Conservation (phyloP, 1,284 basidiomycete species). For the Moniliophthora roreri region DNA sequence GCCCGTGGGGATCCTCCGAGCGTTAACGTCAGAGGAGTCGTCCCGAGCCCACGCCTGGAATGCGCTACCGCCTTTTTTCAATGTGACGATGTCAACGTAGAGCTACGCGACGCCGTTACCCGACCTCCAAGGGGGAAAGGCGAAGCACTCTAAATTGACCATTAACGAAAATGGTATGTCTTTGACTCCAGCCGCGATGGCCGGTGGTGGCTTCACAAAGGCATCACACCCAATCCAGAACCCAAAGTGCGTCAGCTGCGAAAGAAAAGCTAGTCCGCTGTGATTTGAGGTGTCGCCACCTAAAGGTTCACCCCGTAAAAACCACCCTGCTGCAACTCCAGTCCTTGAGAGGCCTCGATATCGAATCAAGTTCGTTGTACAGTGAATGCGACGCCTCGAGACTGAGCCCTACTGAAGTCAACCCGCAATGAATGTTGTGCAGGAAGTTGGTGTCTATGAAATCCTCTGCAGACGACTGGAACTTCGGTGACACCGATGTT, state of each 20-base stretch:
- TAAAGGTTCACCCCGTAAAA: slow-evolving; percentile 28
- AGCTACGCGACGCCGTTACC: background rate
- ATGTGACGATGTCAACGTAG: background rate
- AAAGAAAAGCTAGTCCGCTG: slow-evolving; percentile 31
- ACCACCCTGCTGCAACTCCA: slow-evolving; percentile 31
- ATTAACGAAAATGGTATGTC: slow-evolving; percentile 30
- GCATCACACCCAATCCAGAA: slow-evolving; percentile 26
- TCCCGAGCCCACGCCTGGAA: background rate
- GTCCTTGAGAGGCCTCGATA: slow-evolving; percentile 15
- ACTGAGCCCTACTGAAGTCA: slow-evolving; percentile 28
- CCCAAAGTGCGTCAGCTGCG: slow-evolving; percentile 33
- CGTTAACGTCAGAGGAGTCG: background rate
- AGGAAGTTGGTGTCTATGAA: slow-evolving; percentile 26
- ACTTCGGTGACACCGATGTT: slow-evolving; percentile 17
- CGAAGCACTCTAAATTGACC: slow-evolving; percentile 31
- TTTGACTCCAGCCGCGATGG: slow-evolving; percentile 20
- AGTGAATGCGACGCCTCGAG: slow-evolving; percentile 30
- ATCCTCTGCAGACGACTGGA: slow-evolving; percentile 23
- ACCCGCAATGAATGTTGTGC: slow-evolving; percentile 27
- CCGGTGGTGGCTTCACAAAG: slow-evolving; percentile 3
- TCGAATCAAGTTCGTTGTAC: slow-evolving; percentile 25
- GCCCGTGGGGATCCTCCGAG: background rate
- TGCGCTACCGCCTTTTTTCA: background rate
- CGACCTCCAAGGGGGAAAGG: slow-evolving; percentile 23
- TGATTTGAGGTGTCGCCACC: slow-evolving; percentile 36